Conservation (phyloP, 1,284 basidiomycete species). For the Melanopsichium pennsylvanicum region DNA sequence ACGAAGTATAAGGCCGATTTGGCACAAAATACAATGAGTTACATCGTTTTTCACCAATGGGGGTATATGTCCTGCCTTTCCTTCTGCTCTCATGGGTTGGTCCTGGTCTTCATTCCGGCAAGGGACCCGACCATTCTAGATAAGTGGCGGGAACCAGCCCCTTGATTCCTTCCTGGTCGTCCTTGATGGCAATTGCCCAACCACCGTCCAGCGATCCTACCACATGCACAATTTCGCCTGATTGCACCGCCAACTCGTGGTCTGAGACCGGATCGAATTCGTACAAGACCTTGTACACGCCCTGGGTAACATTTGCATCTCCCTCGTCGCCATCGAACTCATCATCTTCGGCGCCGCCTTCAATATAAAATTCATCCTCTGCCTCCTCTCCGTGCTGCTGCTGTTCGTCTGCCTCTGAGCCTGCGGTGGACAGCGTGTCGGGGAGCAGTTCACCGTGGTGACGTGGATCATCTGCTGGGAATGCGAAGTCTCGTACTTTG, state of each 20-base stretch:
- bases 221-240: constrained; percentile 40
- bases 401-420: constrained; percentile 5
- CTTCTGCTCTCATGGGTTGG: neutral
- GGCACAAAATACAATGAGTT: neutral
- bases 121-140: constrained; percentile 37
- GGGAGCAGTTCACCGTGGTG: constrained; percentile 22
- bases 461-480: constrained; percentile 33
- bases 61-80: neutral
- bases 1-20: constrained; percentile 1
- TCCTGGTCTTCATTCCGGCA: constrained; percentile 2
- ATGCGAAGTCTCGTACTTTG: constrained; percentile 52
- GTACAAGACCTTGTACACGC: constrained; percentile 52
- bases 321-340: constrained; percentile 45
- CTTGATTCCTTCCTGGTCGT: constrained; percentile 15
- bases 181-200: constrained; percentile 48
- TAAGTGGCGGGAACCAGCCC: constrained; percentile 49
- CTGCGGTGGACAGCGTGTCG: neutral
- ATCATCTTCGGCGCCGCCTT: constrained; percentile 41
- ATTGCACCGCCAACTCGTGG: constrained; percentile 45
- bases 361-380: constrained; percentile 29
- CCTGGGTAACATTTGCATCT: constrained; percentile 27
- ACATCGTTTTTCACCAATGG: neutral
- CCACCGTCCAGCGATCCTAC: constrained; percentile 51
- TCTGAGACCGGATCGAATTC: constrained; percentile 46
- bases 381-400: constrained; percentile 6